Evolutionary conservation across 2,329 filamentous ascomycete species (phyloP).

Genomic region (Fusarium sp.): DNA sequence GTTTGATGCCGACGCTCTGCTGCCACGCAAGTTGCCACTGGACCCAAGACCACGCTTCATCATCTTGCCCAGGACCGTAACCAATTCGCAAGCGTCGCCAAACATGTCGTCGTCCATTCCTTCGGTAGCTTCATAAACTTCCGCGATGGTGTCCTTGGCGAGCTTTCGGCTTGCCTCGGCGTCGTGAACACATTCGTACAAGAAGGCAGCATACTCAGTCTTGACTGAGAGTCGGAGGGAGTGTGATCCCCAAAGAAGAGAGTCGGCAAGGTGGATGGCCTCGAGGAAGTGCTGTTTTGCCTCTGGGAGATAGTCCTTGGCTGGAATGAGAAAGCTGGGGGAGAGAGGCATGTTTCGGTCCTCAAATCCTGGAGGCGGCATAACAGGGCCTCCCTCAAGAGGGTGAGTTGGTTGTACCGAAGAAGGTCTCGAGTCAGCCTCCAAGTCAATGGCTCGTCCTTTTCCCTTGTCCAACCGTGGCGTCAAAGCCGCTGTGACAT

Average conservation of each 20-base stretch:
- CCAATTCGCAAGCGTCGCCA: slow-evolving; percentile 88
- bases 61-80: slow-evolving; percentile 88
- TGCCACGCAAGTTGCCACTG: slow-evolving; percentile 46
- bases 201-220: slow-evolving; percentile 90
- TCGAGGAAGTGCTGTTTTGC: slow-evolving; percentile 85
- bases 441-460: slow-evolving; percentile 57
- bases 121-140: slow-evolving; percentile 91
- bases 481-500: slow-evolving; percentile 53
- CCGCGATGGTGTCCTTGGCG: slow-evolving; percentile 85
- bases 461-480: slow-evolving; percentile 60
- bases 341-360: slow-evolving; percentile 54
- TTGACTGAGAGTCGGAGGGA: slow-evolving; percentile 90
- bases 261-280: slow-evolving; percentile 79
- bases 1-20: slow-evolving; percentile 46
- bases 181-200: slow-evolving; percentile 93
- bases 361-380: slow-evolving; percentile 67
- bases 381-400: slow-evolving; percentile 70
- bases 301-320: slow-evolving; percentile 83
- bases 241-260: slow-evolving; percentile 85
- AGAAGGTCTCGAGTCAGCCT: slow-evolving; percentile 55
- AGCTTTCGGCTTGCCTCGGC: slow-evolving; percentile 78
- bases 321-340: slow-evolving; percentile 82
- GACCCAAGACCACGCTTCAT: slow-evolving; percentile 77
- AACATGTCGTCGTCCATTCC: slow-evolving; percentile 97
- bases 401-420: slow-evolving; percentile 62